Conservation (phyloP, 179 eudicot species). For the Camellia oleifera region DNA sequence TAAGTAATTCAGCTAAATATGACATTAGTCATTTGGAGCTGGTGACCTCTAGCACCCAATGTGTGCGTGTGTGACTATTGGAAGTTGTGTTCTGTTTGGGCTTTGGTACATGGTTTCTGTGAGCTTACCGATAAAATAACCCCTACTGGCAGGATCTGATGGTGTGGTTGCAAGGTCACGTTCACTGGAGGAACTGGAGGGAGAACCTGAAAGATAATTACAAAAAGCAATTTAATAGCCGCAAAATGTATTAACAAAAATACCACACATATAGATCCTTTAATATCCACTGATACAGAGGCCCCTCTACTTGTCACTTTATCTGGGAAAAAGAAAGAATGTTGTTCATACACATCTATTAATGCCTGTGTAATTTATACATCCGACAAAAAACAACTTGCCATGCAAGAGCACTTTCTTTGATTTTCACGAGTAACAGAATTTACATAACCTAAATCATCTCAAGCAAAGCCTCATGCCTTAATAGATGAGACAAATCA, state of each 20-base stretch:
- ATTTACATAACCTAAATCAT: neutral
- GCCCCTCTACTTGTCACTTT: conserved; percentile 8
- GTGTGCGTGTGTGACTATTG: neutral
- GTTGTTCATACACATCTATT: neutral
- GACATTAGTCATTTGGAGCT: neutral
- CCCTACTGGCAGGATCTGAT: conserved; percentile 69
- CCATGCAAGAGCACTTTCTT: neutral
- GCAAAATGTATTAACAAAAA: neutral
- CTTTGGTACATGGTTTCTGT: neutral
- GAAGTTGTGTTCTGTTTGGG: neutral
- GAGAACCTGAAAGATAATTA: conserved; percentile 51
- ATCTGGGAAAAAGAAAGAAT: neutral
- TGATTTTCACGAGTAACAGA: neutral
- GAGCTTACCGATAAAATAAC: conserved; percentile 61
- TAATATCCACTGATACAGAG: neutral
- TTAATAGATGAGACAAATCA: neutral
- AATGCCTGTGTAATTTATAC: neutral
- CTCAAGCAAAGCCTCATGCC: too few relatives aligned
- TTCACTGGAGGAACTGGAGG: conserved; percentile 75
- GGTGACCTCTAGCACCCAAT: neutral
- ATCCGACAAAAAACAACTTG: conserved; percentile 1
- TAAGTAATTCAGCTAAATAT: neutral
- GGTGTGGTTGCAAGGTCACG: conserved; percentile 60
- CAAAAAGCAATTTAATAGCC: conserved; percentile 11
- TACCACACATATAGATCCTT: neutral